Evolutionary conservation across 306 rosid species (phyloP).

Genomic region (Cyclanthera cordifolia): DNA sequence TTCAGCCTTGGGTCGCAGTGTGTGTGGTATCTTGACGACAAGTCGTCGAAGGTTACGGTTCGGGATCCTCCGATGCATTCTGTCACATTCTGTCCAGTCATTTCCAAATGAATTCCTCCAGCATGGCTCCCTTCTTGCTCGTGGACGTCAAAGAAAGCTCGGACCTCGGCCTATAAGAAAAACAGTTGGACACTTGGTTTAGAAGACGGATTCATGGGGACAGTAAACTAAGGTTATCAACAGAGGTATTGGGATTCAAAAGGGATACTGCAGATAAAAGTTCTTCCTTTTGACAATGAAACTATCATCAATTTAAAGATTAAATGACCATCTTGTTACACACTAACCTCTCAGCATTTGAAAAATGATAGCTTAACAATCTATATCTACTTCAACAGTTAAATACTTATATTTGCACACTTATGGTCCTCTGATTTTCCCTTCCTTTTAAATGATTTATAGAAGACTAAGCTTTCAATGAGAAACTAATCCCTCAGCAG

Average conservation of each 20-base stretch:
- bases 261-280: neutral
- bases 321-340: neutral
- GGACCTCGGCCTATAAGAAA: constrained; percentile 57
- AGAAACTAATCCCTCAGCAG: neutral
- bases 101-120: constrained; percentile 62
- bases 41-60: constrained; percentile 58
- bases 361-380: neutral
- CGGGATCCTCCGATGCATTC: constrained; percentile 76
- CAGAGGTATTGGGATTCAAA: neutral
- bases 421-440: too few relatives aligned
- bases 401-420: too few relatives aligned
- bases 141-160: constrained; percentile 72
- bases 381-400: too few relatives aligned
- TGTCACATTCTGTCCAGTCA: constrained; percentile 73
- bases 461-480: neutral
- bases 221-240: too few relatives aligned
- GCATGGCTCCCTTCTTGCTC: constrained; percentile 77
- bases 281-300: neutral
- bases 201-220: neutral
- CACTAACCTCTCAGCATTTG: neutral
- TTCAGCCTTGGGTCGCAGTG: constrained; percentile 69
- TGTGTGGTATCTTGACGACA: constrained; percentile 64
- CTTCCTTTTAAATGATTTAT: neutral
- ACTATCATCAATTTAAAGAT: neutral
- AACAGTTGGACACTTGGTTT: neutral